Percentiles rank a stretch among this genome's conserved stretches.
Conservation (phyloP, 192 early-diverging fungal genomes). For the Coemansia sp. region DNA sequence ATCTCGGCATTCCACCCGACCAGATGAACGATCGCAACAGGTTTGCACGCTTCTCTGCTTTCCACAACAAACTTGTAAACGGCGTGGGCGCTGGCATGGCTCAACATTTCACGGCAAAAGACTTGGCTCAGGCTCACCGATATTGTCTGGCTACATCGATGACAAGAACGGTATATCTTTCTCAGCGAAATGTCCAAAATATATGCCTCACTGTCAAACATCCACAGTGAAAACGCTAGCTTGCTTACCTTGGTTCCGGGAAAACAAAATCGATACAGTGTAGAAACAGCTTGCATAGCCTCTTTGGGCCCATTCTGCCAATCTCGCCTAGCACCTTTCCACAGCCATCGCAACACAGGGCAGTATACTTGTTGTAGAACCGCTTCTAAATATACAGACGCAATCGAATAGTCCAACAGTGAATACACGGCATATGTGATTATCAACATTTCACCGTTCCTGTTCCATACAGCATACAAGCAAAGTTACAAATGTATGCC, state of each 20-base stretch:
- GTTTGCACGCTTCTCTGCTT: slow-evolving; percentile 33
- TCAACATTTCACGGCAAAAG: slow-evolving; percentile 38
- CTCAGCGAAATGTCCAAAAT: not conserved
- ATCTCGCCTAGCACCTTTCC: slow-evolving; percentile 27
- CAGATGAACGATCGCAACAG: slow-evolving; percentile 32
- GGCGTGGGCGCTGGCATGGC: slow-evolving; percentile 48
- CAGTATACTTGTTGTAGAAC: slow-evolving; percentile 34
- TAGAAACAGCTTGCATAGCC: slow-evolving; percentile 25
- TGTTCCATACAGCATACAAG: not conserved
- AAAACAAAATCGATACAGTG: slow-evolving; percentile 15
- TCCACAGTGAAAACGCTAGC: too few species aligned
- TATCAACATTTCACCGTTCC: not conserved
- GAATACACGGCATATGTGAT: too few species aligned
- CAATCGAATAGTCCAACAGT: not conserved
- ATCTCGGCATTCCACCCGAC: slow-evolving; percentile 52
- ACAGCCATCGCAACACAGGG: slow-evolving; percentile 27
- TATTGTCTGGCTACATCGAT: slow-evolving; percentile 8
- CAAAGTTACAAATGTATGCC: slow-evolving; percentile 1
- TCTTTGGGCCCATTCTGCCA: slow-evolving; percentile 31
- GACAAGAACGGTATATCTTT: not conserved
- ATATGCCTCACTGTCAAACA: not conserved
- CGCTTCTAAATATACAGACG: slow-evolving; percentile 19
- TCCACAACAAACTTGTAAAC: slow-evolving; percentile 52
- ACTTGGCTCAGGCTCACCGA: slow-evolving; percentile 22
- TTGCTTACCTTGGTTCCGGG: slow-evolving; percentile 7